Evolutionary conservation across 2,329 filamentous ascomycete species (phyloP).

Genomic region (Ophiostoma novo-ulmi): DNA sequence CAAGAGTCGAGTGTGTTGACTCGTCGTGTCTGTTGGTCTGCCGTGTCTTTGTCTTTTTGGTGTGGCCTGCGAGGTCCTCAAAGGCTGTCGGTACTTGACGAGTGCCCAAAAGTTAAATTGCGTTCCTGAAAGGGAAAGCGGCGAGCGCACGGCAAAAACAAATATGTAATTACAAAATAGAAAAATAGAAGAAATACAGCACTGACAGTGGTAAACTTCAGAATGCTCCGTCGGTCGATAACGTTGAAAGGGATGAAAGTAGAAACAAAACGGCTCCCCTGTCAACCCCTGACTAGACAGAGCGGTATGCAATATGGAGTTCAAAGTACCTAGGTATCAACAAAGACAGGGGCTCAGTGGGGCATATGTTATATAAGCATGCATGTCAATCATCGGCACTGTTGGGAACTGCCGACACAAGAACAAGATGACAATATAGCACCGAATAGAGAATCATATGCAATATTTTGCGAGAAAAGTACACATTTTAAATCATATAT

Average conservation of each 20-base stretch:
- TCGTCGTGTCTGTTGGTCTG: neutral
- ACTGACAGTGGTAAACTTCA: neutral
- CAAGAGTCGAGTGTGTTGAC: neutral
- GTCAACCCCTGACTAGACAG: slow-evolving; percentile 9
- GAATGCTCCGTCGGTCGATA: neutral
- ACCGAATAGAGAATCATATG: no score
- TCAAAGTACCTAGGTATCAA: slow-evolving; percentile 1
- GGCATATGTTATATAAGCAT: neutral
- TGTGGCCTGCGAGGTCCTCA: no score
- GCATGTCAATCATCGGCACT: neutral
- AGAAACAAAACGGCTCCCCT: neutral
- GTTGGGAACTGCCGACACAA: neutral
- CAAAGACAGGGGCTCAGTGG: slow-evolving; percentile 7
- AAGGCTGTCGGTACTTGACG: neutral
- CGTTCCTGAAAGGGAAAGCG: neutral
- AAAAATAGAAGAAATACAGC: neutral
- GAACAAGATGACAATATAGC: neutral
- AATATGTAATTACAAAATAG: neutral
- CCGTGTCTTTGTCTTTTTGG: neutral
- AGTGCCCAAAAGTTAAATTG: slow-evolving; percentile 16
- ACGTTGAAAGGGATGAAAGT: neutral
- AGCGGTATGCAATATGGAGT: slow-evolving; percentile 2
- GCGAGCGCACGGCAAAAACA: slow-evolving; percentile 1
- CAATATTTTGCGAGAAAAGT: no score
- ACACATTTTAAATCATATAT: neutral